Percentiles rank a stretch among this genome's conserved stretches.
These are phyloP conservation scores for Botryosphaeria dothidea DNA, from an alignment of 2,329 filamentous ascomycete genomes.

Conservation along the genomic window DNA sequence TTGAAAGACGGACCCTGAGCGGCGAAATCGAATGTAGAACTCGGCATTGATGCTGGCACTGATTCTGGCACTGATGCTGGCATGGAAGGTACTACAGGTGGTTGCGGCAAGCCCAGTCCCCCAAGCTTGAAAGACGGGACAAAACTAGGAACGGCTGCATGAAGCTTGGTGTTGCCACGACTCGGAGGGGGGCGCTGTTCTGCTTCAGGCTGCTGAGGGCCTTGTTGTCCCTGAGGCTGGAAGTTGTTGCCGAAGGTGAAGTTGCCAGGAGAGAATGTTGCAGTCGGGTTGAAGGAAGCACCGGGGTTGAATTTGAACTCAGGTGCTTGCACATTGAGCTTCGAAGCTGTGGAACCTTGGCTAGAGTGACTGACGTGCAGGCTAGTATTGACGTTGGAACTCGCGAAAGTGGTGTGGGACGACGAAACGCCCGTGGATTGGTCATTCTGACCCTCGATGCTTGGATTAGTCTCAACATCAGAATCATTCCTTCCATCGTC, in stretches of 20 bases:
- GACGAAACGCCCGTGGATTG: constrained; percentile 39
- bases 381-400: constrained; percentile 54
- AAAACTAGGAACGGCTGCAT: constrained; percentile 70
- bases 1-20: constrained; percentile 27
- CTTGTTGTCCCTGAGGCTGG: constrained; percentile 37
- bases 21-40: constrained; percentile 21
- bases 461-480: constrained; percentile 38
- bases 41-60: constrained; percentile 9
- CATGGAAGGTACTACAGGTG: constrained; percentile 2
- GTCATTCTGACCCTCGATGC: constrained; percentile 36
- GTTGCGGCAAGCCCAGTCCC: constrained; percentile 5
- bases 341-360: constrained; percentile 71
- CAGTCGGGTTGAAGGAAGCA: constrained; percentile 26
- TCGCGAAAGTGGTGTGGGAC: constrained; percentile 55
- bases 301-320: constrained; percentile 76
- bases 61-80: constrained; percentile 7
- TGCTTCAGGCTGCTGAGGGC: constrained; percentile 5
- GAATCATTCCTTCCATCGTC: constrained; percentile 42
- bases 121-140: constrained; percentile 54
- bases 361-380: constrained; percentile 46
- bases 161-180: constrained; percentile 59
- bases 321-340: constrained; percentile 84
- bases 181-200: constrained; percentile 49
- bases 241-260: constrained; percentile 46
- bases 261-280: constrained; percentile 50